Evolutionary conservation across 768 basidiomycete genomes (phyloP).

Genomic region (Tubosaeta brunneosetosa): DNA sequence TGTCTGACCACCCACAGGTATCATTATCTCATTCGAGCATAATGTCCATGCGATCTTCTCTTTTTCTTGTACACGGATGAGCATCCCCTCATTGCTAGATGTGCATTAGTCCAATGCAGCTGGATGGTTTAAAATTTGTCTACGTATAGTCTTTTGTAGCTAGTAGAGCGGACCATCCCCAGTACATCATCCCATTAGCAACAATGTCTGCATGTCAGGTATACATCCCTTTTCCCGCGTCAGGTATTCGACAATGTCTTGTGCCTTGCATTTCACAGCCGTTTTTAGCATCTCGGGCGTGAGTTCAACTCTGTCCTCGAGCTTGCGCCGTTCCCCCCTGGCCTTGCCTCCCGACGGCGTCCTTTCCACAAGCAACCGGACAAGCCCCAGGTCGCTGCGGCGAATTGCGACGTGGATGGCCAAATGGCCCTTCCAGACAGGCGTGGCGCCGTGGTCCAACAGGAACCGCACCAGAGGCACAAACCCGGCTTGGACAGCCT

Average conservation of each 20-base stretch:
- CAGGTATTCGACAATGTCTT: constrained; percentile 69
- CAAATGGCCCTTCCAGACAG: constrained; percentile 53
- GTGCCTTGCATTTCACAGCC: constrained; percentile 62
- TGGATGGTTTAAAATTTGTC: constrained; percentile 10
- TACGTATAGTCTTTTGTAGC: constrained; percentile 1
- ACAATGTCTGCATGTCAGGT: constrained; percentile 66
- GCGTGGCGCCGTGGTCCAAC: constrained; percentile 69
- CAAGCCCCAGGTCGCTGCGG: constrained; percentile 59
- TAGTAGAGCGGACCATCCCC: not conserved
- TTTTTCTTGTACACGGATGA: constrained; percentile 10
- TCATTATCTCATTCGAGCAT: constrained; percentile 9
- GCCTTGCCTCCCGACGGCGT: constrained; percentile 16
- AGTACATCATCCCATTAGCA: constrained; percentile 31
- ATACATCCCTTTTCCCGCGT: constrained; percentile 65
- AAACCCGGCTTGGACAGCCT: constrained; percentile 66
- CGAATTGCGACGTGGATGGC: constrained; percentile 74
- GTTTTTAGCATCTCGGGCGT: constrained; percentile 55
- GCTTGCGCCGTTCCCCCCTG: constrained; percentile 44
- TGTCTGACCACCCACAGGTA: constrained; percentile 10
- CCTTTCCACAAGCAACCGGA: constrained; percentile 76
- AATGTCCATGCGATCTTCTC: constrained; percentile 8
- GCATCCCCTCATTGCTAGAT: constrained; percentile 24
- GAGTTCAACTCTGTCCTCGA: constrained; percentile 57
- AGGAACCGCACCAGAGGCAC: constrained; percentile 65
- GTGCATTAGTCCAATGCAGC: constrained; percentile 15